Evolutionary conservation across 1,284 basidiomycete species (phyloP), one percentile per base, ranked within the genome.

Genomic region (Apiotrichum akiyoshidainum): DNA sequence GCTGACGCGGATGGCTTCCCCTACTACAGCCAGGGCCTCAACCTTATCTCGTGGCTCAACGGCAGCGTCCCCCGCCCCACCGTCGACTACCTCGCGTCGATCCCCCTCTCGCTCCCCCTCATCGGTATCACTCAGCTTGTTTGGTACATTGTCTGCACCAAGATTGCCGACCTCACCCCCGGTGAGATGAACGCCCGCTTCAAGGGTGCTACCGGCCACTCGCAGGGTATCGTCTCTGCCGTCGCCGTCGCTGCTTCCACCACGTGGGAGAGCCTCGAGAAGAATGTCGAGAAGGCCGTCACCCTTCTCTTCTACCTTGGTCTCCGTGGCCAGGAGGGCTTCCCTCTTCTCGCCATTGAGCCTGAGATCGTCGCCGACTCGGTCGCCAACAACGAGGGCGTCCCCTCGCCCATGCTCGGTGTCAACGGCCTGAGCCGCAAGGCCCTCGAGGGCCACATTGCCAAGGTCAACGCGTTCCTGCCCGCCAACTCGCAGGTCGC

Each of bases 111-210:
- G 5, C 85, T 97, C 71, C 93, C 93, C 42, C 84, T 99, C 59
- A 98, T 99, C 74, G 95, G 95, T 52, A 83, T 98, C 57, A 95
- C 94, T 2, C 95, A 99, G 76, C 87, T 99, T 71, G 85, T 87
- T 9, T 95, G 98, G 75, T 99, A 96, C 78, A 83, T 96, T 63
- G 83, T 89, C 56, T 83, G 87, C 31, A 88, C 88, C 72, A 87
- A 86, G 53, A 86, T 89, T 55, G 80, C 86, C 31, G 85, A 86
- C 57, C 79, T 93, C 47, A 85, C 84, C 2, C 93, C 93, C 0
- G 89, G 86, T 19, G 85, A 93, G 69, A 83, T 96, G 73, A 85
- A 89, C 52, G 79, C 82, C 48, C 84, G 85, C 57, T 83, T 97
- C 65, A 82, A 85, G 35, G 95, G 94, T 53, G 86, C 92, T 7